These are phyloP conservation scores for Rubus parviflorus DNA, from an alignment of 306 rosid species.

Conservation along the genomic window DNA sequence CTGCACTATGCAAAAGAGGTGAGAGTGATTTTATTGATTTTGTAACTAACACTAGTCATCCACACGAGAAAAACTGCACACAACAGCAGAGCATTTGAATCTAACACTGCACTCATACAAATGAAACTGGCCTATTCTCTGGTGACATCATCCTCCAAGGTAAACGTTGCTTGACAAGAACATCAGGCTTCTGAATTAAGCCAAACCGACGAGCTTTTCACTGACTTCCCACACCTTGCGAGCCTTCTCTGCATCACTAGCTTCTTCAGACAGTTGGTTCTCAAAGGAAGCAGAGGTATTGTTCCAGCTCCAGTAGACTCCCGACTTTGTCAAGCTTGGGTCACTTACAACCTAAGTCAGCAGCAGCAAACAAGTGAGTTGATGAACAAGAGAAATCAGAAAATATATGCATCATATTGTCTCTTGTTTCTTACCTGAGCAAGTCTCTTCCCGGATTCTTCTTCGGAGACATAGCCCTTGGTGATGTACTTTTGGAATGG, in stretches of 20 bases:
- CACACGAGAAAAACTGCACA: constrained; percentile 38
- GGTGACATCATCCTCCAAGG: constrained; percentile 27
- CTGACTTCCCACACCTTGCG: constrained; percentile 93
- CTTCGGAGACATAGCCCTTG: constrained; percentile 94
- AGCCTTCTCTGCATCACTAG: constrained; percentile 83
- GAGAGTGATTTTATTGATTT: constrained; percentile 45
- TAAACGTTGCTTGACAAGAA: constrained; percentile 13
- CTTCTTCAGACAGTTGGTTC: constrained; percentile 87
- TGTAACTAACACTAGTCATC: constrained; percentile 33
- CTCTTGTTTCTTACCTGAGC: constrained; percentile 68
- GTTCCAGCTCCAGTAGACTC: constrained; percentile 99
- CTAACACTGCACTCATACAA: constrained; percentile 27
- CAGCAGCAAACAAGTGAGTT: constrained; percentile 20
- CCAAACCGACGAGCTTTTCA: constrained; percentile 94
- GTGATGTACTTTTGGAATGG: constrained; percentile 98
- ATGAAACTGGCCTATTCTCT: constrained; percentile 12
- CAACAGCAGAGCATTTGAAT: constrained; percentile 28
- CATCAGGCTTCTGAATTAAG: constrained; percentile 35
- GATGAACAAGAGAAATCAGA: background rate
- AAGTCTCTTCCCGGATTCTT: constrained; percentile 94
- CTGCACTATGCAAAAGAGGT: constrained; percentile 32
- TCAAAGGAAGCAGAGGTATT: constrained; percentile 89
- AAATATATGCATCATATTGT: background rate
- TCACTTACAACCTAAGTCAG: constrained; percentile 79
- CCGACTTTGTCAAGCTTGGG: constrained; percentile 94